phyloP scores from a whole-genome alignment of 495 filamentous ascomycete species.

The Xylaria flabelliformis region DNA sequence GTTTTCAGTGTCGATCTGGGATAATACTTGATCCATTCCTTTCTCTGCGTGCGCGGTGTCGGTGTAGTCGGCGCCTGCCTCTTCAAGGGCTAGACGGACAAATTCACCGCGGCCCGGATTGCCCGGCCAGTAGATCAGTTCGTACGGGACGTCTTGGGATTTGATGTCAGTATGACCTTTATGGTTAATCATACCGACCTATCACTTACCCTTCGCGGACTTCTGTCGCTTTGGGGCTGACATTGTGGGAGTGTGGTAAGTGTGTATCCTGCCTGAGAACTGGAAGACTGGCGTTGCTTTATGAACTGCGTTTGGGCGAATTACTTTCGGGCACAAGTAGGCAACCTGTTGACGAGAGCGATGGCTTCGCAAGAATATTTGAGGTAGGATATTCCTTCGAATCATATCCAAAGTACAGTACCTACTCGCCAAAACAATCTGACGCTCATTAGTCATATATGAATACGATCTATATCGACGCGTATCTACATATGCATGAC shows the following conservation, averaged over 20 bases:
- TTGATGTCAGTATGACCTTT: background rate
- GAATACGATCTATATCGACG: background rate
- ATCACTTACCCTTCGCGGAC: conserved; percentile 39
- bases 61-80: conserved; percentile 62
- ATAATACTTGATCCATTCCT: conserved; percentile 46
- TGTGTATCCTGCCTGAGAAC: conserved; percentile 1
- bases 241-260: conserved; percentile 29
- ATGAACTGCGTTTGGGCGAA: background rate
- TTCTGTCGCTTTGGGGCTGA: conserved; percentile 48
- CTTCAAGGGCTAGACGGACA: conserved; percentile 70
- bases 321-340: background rate
- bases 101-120: conserved; percentile 71
- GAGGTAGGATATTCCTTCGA: background rate
- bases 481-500: background rate
- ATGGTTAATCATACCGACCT: background rate
- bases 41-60: conserved; percentile 57
- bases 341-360: background rate
- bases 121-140: conserved; percentile 69
- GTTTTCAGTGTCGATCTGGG: conserved; percentile 42
- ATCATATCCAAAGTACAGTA: background rate
- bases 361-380: background rate
- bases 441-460: background rate
- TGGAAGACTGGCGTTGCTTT: background rate
- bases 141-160: conserved; percentile 50
- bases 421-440: background rate